A percentile compares a stretch with the other conserved stretches of the same genome.
Conservation (phyloP, 2,329 filamentous ascomycete genomes). For the Fusarium sarcochroum region DNA sequence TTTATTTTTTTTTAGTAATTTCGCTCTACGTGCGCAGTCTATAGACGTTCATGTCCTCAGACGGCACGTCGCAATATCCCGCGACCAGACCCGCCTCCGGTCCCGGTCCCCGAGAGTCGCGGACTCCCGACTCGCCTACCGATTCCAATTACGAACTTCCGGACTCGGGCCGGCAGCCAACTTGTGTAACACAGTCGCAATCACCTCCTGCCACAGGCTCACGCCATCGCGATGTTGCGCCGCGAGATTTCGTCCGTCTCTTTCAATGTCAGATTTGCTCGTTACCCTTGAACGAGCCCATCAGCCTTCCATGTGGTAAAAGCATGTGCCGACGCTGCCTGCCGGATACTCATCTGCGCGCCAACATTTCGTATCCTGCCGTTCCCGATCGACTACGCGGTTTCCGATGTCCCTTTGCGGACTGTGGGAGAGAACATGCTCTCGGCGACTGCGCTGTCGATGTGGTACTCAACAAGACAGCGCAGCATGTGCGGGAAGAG, state of each 20-base stretch:
- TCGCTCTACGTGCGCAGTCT: conserved; percentile 5
- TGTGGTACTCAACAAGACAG: conserved; percentile 81
- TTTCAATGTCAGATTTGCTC: conserved; percentile 85
- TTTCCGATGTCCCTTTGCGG: conserved; percentile 79
- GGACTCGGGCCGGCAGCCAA: conserved; percentile 22
- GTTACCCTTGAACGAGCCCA: conserved; percentile 74
- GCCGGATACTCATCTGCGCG: conserved; percentile 74
- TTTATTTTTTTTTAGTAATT: neutral
- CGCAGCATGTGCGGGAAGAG: conserved; percentile 70
- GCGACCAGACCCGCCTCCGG: conserved; percentile 32
- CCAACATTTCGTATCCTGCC: conserved; percentile 83
- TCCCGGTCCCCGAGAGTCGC: conserved; percentile 24
- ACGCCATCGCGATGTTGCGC: conserved; percentile 35
- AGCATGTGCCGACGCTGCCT: conserved; percentile 83
- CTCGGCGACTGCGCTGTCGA: conserved; percentile 82
- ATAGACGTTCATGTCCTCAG: conserved; percentile 42
- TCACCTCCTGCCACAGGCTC: conserved; percentile 10
- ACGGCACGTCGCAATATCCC: conserved; percentile 28
- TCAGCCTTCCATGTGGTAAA: conserved; percentile 86
- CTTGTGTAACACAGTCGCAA: conserved; percentile 16
- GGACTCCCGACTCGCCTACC: conserved; percentile 12
- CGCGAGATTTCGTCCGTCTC: conserved; percentile 69
- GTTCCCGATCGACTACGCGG: conserved; percentile 75
- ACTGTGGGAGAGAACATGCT: conserved; percentile 80
- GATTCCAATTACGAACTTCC: conserved; percentile 20